A percentile compares a stretch with the other conserved stretches of the same genome.
Conservation (phyloP, 768 basidiomycete genomes). For the Gymnopilus dilepis region DNA sequence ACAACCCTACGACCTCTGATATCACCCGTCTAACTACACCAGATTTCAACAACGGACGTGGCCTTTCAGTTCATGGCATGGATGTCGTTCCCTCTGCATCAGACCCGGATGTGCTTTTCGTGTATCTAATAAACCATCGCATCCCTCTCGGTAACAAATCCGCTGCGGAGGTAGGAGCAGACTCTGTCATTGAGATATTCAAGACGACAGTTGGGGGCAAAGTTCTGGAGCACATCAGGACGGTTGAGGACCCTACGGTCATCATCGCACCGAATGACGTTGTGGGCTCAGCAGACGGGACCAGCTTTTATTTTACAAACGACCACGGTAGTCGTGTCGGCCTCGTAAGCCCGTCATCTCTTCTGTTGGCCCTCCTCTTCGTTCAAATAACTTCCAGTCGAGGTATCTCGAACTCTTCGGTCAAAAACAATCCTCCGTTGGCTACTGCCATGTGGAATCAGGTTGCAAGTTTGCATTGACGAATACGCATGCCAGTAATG, state of each 20-base stretch:
- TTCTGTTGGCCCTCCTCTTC: too few species aligned
- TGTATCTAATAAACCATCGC: constrained; percentile 81
- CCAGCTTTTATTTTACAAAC: constrained; percentile 74
- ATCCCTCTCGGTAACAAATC: constrained; percentile 45
- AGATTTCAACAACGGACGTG: constrained; percentile 43
- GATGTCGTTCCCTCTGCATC: constrained; percentile 62
- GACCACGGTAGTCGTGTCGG: constrained; percentile 61
- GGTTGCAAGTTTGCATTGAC: constrained; percentile 67
- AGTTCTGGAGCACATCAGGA: constrained; percentile 57
- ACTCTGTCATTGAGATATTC: constrained; percentile 76
- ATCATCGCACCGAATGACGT: constrained; percentile 75
- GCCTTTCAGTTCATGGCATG: constrained; percentile 67
- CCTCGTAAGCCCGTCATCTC: constrained; percentile 43
- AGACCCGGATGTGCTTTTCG: constrained; percentile 54
- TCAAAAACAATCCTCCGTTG: constrained; percentile 51
- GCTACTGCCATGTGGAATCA: constrained; percentile 64
- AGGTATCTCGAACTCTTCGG: constrained; percentile 29
- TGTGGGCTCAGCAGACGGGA: constrained; percentile 64
- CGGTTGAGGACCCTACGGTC: constrained; percentile 55
- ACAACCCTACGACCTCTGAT: constrained; percentile 49
- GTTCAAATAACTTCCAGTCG: neutral
- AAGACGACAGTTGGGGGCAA: constrained; percentile 51
- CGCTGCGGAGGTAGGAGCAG: constrained; percentile 57
- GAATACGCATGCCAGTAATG: constrained; percentile 59
- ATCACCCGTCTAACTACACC: constrained; percentile 50